Evolutionary conservation across 2,329 filamentous ascomycete species (phyloP), one percentile per base, ranked within the genome.

Genomic region (Xylaria multiplex): DNA sequence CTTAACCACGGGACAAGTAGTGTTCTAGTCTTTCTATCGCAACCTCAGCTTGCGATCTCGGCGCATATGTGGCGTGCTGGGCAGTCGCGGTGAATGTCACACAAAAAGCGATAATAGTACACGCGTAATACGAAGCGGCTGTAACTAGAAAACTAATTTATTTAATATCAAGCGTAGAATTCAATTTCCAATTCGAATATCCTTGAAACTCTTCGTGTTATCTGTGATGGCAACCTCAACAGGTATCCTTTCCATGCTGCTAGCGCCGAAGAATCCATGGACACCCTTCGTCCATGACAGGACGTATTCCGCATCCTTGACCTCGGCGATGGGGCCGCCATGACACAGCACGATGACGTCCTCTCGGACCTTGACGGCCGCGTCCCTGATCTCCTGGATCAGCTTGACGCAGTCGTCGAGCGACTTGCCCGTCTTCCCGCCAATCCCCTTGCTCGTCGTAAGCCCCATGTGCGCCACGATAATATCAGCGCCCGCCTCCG

Each of bases 191-290:
- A 75, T 66, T 16, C 56, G 60, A 30, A 75, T 74, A 6, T 67
- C 71, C 70, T 80, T 80, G 50, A 80, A 80, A 2, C 24, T 64
- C 72, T 72, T 78, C 32, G 78, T 81, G 52, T 80, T 80, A 7
- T 78, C 72, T 8, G 79, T 86, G 62, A 92, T 90, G 0, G 90
- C 89, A 65, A 84, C 79, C 74, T 91, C 90, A 11, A 91, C 89
- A 0, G 90, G 89, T 67, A 91, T 77, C 49, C 89, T 80, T 77
- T 92, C 90, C 86, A 92, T 90, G 60, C 86, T 88, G 67, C 88
- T 91, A 11, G 90, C 90, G 0, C 90, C 90, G 71, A 88, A 91
- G 76, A 92, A 92, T 0, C 90, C 90, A 78, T 91, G 88, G n/a
- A 91, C 80, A 0, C 89, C 89, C 45, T 81, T 83, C 0, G 87